Percentiles rank a stretch among this genome's conserved stretches.
These are phyloP conservation scores for Cytospora mali DNA, from an alignment of 2,329 filamentous ascomycete species.

Conservation along the genomic window DNA sequence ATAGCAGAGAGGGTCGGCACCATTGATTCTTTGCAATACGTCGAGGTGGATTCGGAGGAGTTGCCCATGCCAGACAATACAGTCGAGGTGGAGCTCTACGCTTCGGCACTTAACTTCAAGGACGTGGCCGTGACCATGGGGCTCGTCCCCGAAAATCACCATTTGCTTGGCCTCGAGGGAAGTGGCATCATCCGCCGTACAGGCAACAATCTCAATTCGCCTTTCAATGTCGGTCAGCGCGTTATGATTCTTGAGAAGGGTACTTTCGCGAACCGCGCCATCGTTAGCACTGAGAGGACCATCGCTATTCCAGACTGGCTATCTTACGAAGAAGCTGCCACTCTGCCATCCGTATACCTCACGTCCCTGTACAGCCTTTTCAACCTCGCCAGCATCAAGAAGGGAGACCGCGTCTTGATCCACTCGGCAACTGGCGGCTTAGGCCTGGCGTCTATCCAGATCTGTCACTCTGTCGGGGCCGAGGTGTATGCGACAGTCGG, in stretches of 20 bases:
- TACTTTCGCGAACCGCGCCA: slow-evolving; percentile 31
- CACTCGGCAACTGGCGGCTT: slow-evolving; percentile 32
- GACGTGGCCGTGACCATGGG: slow-evolving; percentile 38
- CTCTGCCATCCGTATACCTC: neutral
- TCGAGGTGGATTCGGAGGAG: neutral
- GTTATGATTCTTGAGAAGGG: slow-evolving; percentile 27
- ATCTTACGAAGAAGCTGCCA: slow-evolving; percentile 18
- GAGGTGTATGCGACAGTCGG: neutral
- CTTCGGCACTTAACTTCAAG: slow-evolving; percentile 29
- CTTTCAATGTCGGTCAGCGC: neutral
- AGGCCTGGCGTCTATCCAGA: slow-evolving; percentile 32
- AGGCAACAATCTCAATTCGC: slow-evolving; percentile 1
- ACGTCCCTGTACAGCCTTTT: neutral
- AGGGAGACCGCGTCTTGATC: slow-evolving; percentile 1
- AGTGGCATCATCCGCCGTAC: neutral
- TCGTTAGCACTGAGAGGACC: neutral
- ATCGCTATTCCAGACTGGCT: slow-evolving; percentile 37
- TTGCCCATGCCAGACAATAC: neutral
- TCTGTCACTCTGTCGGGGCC: slow-evolving; percentile 24
- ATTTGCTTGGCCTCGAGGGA: slow-evolving; percentile 3
- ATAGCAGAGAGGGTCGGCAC: neutral
- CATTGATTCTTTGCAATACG: slow-evolving; percentile 3
- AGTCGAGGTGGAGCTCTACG: neutral
- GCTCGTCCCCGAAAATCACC: slow-evolving; percentile 22
- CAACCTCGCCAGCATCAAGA: neutral